Evolutionary conservation across 345 rosid species (phyloP).

Genomic region (Ricinus communis): DNA sequence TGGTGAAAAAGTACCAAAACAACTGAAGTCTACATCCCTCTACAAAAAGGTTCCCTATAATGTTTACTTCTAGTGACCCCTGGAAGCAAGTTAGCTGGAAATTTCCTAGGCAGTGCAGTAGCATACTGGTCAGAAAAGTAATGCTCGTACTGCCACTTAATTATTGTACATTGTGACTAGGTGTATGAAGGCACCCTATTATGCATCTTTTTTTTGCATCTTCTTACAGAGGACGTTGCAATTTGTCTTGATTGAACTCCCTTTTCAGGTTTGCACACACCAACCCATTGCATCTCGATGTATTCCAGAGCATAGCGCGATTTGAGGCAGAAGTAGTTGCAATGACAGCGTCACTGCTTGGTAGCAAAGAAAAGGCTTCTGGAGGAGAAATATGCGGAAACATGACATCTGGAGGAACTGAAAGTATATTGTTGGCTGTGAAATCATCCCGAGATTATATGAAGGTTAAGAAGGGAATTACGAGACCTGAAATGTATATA

Average conservation of each 20-base stretch:
- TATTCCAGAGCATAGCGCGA: slow-evolving; percentile 76
- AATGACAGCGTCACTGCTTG: slow-evolving; percentile 87
- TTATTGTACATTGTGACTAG: too few species aligned
- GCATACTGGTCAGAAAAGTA: too few species aligned
- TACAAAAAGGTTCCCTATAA: too few species aligned
- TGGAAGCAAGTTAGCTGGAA: too few species aligned
- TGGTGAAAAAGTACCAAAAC: too few species aligned
- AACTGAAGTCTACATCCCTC: too few species aligned
- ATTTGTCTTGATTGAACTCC: slow-evolving; percentile 15
- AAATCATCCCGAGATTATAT: slow-evolving; percentile 95
- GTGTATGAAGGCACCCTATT: too few species aligned
- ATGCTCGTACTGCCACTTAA: too few species aligned
- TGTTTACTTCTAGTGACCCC: too few species aligned
- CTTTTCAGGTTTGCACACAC: slow-evolving; percentile 91
- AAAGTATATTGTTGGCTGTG: slow-evolving; percentile 88
- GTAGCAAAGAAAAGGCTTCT: slow-evolving; percentile 65
- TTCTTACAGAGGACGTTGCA: too few species aligned
- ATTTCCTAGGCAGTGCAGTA: too few species aligned
- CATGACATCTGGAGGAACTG: slow-evolving; percentile 99
- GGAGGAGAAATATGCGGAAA: slow-evolving; percentile 93
- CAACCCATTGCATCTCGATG: slow-evolving; percentile 87
- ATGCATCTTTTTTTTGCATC: too few species aligned
- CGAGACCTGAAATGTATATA: slow-evolving; percentile 78
- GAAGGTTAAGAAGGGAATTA: slow-evolving; percentile 82
- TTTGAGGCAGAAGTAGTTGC: slow-evolving; percentile 97